Conservation (phyloP, 2,329 filamentous ascomycete species). For the Alternaria gansuensis region DNA sequence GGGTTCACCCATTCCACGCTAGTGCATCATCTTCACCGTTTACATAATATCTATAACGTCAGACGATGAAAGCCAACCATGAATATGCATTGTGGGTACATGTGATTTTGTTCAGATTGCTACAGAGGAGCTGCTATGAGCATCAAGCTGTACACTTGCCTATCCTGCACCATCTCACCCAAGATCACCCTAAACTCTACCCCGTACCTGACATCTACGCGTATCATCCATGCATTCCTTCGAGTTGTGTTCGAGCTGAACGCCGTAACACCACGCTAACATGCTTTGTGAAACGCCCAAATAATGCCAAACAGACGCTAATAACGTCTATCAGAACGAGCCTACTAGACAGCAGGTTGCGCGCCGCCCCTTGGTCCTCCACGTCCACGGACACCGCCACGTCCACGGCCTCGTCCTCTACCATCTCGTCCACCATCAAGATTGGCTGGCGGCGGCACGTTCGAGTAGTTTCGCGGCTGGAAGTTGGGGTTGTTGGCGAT, state of each 20-base stretch:
- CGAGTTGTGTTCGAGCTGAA: constrained; percentile 1
- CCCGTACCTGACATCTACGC: neutral
- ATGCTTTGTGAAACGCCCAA: neutral
- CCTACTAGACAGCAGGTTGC: constrained; percentile 32
- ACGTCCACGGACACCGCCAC: constrained; percentile 45
- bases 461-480: constrained; percentile 58
- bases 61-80: neutral
- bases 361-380: constrained; percentile 42
- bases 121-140: neutral
- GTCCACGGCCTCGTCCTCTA: constrained; percentile 45
- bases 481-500: constrained; percentile 65
- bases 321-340: neutral
- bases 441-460: constrained; percentile 50
- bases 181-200: neutral
- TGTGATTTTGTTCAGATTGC: neutral
- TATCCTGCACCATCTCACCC: neutral
- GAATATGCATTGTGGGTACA: neutral
- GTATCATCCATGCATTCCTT: constrained; percentile 2
- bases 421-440: constrained; percentile 43
- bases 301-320: neutral
- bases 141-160: neutral
- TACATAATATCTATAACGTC: neutral
- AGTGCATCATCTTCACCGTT: neutral
- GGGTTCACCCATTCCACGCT: constrained; percentile 13
- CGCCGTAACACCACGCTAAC: constrained; percentile 6